A percentile compares a stretch with the other conserved stretches of the same genome.
These are phyloP conservation scores for Xerocomus spinulosus DNA, from an alignment of 768 basidiomycete species.

Conservation along the genomic window DNA sequence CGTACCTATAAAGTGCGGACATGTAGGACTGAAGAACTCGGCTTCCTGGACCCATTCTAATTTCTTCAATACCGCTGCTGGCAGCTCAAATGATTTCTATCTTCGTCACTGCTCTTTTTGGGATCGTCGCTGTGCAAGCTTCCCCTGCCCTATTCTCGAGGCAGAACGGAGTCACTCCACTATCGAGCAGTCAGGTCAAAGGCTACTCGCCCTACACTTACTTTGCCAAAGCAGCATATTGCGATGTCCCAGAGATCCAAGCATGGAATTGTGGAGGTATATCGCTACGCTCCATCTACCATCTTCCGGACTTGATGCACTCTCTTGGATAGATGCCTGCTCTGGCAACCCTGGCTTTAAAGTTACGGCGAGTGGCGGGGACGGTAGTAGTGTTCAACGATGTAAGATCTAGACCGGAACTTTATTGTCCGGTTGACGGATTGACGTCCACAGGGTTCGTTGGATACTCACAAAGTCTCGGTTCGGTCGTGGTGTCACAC, in stretches of 20 bases:
- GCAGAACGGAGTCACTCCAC: slow-evolving; percentile 32
- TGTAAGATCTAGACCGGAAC: slow-evolving; percentile 29
- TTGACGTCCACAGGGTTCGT: slow-evolving; percentile 19
- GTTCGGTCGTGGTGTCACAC: slow-evolving; percentile 33
- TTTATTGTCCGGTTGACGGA: no score
- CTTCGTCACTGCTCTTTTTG: slow-evolving; percentile 7
- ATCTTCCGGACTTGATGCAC: background rate
- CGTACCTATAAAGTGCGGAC: background rate
- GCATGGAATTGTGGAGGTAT: slow-evolving; percentile 52
- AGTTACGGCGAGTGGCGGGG: slow-evolving; percentile 43
- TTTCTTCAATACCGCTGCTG: background rate
- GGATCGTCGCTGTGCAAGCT: slow-evolving; percentile 3
- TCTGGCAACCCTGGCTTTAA: slow-evolving; percentile 39
- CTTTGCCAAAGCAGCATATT: slow-evolving; percentile 49
- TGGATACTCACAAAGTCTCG: slow-evolving; percentile 38
- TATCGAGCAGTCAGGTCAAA: slow-evolving; percentile 37
- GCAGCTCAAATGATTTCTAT: background rate
- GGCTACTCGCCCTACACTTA: slow-evolving; percentile 43
- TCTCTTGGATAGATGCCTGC: slow-evolving; percentile 33
- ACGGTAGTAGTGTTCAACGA: slow-evolving; percentile 37
- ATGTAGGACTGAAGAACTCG: background rate
- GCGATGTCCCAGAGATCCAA: slow-evolving; percentile 35
- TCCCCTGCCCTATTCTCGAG: slow-evolving; percentile 25
- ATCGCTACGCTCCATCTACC: background rate
- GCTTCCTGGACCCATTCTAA: background rate